These are phyloP conservation scores for Entomortierella beljakovae DNA, from an alignment of 192 early-diverging fungal species.

Conservation along the genomic window DNA sequence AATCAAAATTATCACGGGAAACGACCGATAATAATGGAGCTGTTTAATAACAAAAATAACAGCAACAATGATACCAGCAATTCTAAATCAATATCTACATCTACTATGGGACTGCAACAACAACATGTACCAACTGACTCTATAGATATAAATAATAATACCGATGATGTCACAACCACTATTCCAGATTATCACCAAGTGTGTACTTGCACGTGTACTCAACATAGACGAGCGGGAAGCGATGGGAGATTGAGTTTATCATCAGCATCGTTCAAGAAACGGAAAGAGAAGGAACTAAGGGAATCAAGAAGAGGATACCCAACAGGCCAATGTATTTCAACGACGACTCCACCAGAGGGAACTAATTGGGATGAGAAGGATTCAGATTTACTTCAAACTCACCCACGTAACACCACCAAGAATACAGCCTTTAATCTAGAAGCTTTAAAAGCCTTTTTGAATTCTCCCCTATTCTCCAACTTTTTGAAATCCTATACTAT, in stretches of 20 bases:
- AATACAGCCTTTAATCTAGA: conserved; percentile 49
- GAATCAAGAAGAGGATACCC: conserved; percentile 37
- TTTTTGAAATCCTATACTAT: conserved; percentile 33
- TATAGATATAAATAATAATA: not conserved
- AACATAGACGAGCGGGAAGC: conserved; percentile 1
- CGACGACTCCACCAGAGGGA: conserved; percentile 14
- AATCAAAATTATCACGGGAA: no score
- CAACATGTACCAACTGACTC: not conserved
- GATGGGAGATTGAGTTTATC: not conserved
- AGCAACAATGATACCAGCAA: conserved; percentile 35
- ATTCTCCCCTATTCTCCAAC: conserved; percentile 49
- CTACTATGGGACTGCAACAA: no score
- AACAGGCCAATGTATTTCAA: conserved; percentile 34
- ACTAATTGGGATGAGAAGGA: conserved; percentile 52
- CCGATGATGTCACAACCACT: no score
- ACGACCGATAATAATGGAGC: no score
- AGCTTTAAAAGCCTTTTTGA: conserved; percentile 37
- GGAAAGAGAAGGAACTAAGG: conserved; percentile 9
- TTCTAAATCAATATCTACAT: conserved; percentile 7
- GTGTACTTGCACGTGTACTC: conserved; percentile 38
- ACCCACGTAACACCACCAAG: not conserved
- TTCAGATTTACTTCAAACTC: conserved; percentile 12
- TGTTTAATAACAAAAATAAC: no score
- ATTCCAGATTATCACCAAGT: no score
- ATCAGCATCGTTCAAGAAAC: conserved; percentile 8